Conservation (phyloP, 352 stramenopile species). For the Globisporangium uncinulatum region DNA sequence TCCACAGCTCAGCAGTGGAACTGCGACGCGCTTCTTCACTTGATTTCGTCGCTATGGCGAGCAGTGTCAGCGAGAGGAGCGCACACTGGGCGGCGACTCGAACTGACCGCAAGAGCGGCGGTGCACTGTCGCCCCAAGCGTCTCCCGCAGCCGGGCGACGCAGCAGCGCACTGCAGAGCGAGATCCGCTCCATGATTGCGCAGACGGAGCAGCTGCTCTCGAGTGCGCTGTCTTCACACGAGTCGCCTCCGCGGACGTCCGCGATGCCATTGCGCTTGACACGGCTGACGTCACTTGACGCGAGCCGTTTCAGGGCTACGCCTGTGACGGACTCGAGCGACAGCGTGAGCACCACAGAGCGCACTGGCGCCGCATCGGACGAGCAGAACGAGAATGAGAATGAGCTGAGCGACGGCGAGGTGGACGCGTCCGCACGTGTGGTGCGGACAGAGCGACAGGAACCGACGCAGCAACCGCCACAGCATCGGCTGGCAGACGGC, state of each 20-base stretch:
- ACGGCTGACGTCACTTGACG: not conserved
- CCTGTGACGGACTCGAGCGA: not conserved
- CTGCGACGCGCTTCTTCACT: no score
- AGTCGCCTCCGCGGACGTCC: not conserved
- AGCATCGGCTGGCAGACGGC: no score
- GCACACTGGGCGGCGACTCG: no score
- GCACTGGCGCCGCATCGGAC: not conserved
- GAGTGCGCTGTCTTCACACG: not conserved
- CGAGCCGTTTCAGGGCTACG: not conserved
- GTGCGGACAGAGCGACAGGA: not conserved
- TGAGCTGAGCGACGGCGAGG: slow-evolving; percentile 15
- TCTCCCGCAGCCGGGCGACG: not conserved
- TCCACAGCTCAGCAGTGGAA: no score
- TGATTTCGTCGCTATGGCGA: no score
- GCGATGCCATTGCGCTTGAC: slow-evolving; percentile 4
- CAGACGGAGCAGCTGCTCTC: slow-evolving; percentile 14
- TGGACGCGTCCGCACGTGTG: not conserved
- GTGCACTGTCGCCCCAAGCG: no score
- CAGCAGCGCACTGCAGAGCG: slow-evolving; percentile 1
- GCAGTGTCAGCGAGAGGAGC: no score
- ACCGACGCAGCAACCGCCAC: not conserved
- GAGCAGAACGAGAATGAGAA: not conserved
- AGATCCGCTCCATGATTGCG: slow-evolving; percentile 14
- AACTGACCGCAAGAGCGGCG: no score
- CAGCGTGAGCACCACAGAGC: not conserved